Base-by-base conservation (phyloP, 768 basidiomycete species). In the Russula brevipes region DNA sequence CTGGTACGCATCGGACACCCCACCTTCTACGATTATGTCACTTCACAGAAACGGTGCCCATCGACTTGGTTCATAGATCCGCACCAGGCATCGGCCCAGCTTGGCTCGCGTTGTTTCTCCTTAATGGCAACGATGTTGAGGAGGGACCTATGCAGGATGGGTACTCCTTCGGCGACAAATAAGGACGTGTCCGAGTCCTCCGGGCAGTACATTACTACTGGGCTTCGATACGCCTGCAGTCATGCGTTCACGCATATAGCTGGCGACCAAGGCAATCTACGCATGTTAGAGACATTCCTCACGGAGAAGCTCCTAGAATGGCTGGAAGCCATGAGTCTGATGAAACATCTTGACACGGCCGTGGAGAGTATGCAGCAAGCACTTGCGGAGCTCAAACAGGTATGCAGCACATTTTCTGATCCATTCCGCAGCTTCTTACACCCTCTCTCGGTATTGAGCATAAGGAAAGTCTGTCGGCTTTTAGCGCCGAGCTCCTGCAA, bases 11-110 rank as follows among this genome's bases (percentile, higher is more conserved):
- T 59, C 46, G 51, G 19, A n/a, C 65, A 64, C 17, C 41, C 61
- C 0, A 59, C 57, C 50, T 66, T 66, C 30, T 55, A 39, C 39
- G 65, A 66, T 35, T 66, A 58, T 44, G 47, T 64, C 47, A 64
- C 65, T 9, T 54, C 61, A 9, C 51, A 8, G 46, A 12, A 35
- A 4, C 61, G 65, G 2, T 66, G 65, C 50, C 58, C 58, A 16
- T 16, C 58, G 7, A 49, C 5, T 8, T 60, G 63, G 63, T 60
- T 59, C 12, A 55, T 64, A 33, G 53, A 60, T 16, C 38, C 44
- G 16, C 19, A 55, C 17, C n/a, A 35, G 4, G 46, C 57, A 36
- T 59, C 63, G 30, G 53, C 44, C 19, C 19, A 50, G 6, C 58
- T 64, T 7, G 58, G 58, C 17, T 55, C 63, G 53, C 31, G 35